Evolutionary conservation across 2,329 filamentous ascomycete genomes (phyloP), one percentile per base, ranked within the genome.

Genomic region (Diaporthe citri): DNA sequence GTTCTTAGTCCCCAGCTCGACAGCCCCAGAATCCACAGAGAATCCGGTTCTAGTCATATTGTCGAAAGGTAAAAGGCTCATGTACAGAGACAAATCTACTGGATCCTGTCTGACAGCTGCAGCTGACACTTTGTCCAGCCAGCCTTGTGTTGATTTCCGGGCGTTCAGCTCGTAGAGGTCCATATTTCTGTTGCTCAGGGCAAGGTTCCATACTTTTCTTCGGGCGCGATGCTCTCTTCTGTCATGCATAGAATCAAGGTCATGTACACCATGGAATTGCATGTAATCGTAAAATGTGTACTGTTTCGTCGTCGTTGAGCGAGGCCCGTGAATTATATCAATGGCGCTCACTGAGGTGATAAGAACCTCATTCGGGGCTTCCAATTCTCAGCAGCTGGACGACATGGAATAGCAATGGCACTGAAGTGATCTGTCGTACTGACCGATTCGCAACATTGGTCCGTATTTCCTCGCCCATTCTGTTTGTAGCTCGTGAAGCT

Each of bases 391-490:
- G 25, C 36, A 60, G 36, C 12, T 25, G 0, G 12, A 17, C 22
- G 28, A 17, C 3, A 8, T 13, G 34, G n/a, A 41, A 41, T 4
- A 17, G 1, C 3, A 4, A 9, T 20, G 6, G 12, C 17, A 22
- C 9, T 22, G 15, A 36, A 13, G 3, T 34, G 3, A 3, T 7
- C 7, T 36, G 28, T 22, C 15, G 15, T 34, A 41, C 57, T 25
- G 57, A 60, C 57, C 57, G 22, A 60, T 60, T 22, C 57, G 57
- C 10, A 41, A 36, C 6, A 60, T 25, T 4, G 57, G 12, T 4
- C 57, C 57, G 15, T 60, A 60, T n/a, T 60, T 60, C n/a, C 34
- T 60, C 36, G 57, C 57, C 57, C 57, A 60, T 41, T 41, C 10
- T 28, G 36, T 41, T 10, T 43, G 57, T 8, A 60, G 36, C 34